Percentiles rank a stretch among this genome's conserved stretches.
Evolutionary conservation across 495 filamentous ascomycete species (phyloP).

Genomic region (Podospora pseudocomata): DNA sequence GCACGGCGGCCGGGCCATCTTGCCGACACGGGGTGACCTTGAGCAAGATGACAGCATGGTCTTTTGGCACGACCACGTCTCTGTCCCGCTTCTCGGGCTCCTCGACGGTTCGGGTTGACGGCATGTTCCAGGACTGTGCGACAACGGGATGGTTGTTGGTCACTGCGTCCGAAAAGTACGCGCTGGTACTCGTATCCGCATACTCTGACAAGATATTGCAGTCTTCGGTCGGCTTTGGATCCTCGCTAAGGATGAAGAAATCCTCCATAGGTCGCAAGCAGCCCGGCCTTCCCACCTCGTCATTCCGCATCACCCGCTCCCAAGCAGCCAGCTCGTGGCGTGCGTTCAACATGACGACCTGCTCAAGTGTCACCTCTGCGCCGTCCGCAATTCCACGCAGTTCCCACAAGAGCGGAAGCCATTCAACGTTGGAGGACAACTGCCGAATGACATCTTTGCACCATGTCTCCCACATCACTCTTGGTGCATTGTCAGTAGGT

Average conservation of each 20-base stretch:
- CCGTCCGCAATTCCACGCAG: background rate
- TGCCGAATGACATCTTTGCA: background rate
- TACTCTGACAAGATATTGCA: background rate
- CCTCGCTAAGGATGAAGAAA: too few species aligned
- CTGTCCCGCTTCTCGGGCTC: background rate
- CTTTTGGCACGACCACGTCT: constrained; percentile 1
- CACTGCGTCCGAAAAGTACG: background rate
- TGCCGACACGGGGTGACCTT: constrained; percentile 24
- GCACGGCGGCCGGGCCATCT: constrained; percentile 14
- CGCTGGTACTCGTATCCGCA: constrained; percentile 7
- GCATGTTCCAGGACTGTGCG: constrained; percentile 11
- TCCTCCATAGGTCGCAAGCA: background rate
- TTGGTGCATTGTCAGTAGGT: background rate
- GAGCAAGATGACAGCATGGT: constrained; percentile 26
- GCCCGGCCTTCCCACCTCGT: background rate
- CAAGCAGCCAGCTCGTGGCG: background rate
- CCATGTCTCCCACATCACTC: background rate
- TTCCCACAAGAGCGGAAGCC: background rate
- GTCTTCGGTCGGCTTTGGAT: background rate
- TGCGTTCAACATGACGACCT: background rate
- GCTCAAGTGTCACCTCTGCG: background rate
- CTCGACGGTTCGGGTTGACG: background rate
- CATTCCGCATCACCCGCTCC: background rate
- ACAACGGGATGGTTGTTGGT: background rate
- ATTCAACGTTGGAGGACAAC: background rate